Evolutionary conservation across 2,329 filamentous ascomycete genomes (phyloP).

Genomic region (Aspergillus sp.): DNA sequence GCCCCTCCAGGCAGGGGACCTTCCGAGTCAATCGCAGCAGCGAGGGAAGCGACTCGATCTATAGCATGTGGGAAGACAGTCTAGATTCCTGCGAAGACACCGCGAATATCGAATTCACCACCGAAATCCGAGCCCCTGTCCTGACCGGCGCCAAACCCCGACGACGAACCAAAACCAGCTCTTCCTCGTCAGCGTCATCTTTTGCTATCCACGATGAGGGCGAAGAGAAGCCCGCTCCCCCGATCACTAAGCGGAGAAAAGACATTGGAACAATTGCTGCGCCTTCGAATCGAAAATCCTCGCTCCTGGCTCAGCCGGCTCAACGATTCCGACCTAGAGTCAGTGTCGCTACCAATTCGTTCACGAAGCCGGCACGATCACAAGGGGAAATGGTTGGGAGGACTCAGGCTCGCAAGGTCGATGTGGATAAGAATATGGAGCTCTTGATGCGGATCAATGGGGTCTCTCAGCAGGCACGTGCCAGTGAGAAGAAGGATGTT

Average conservation of each 20-base stretch:
- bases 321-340: slow-evolving; percentile 40
- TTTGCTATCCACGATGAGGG: slow-evolving; percentile 43
- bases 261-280: slow-evolving; percentile 15
- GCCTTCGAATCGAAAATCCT: slow-evolving; percentile 27
- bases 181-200: slow-evolving; percentile 15
- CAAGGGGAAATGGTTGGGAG: slow-evolving; percentile 9
- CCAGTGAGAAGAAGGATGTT: slow-evolving; percentile 30
- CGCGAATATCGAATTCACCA: slow-evolving; percentile 41
- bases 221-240: slow-evolving; percentile 12
- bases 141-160: slow-evolving; percentile 30
- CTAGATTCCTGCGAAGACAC: slow-evolving; percentile 34
- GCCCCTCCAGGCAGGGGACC: slow-evolving; percentile 26
- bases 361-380: slow-evolving; percentile 11
- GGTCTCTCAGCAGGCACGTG: neutral
- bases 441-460: slow-evolving; percentile 16
- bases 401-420: slow-evolving; percentile 7
- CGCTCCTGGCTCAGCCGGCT: slow-evolving; percentile 40
- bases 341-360: slow-evolving; percentile 25
- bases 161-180: slow-evolving; percentile 23
- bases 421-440: slow-evolving; percentile 15
- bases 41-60: slow-evolving; percentile 19
- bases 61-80: slow-evolving; percentile 27
- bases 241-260: slow-evolving; percentile 17
- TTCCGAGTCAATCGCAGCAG: slow-evolving; percentile 19
- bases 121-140: slow-evolving; percentile 34